Conservation (phyloP, 1,139 yeast species). For the Diutina catenulata region DNA sequence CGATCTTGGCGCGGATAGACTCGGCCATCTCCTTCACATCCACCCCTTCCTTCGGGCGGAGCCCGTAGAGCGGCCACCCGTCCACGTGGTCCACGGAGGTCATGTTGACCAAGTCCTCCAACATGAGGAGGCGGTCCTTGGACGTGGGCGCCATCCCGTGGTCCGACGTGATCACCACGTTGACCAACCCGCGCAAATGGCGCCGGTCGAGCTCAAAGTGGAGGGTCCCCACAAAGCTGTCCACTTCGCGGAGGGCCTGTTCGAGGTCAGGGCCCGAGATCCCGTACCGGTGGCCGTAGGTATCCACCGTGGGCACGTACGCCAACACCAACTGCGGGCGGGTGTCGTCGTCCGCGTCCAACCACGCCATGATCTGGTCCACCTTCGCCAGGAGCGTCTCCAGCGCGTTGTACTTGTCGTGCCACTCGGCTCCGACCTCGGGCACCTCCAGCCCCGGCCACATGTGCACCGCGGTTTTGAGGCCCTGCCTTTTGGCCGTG, state of each 20-base stretch:
- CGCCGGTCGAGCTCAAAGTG: conserved; percentile 37
- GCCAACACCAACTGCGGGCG: conserved; percentile 75
- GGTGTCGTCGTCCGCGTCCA: conserved; percentile 37
- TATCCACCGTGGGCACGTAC: conserved; percentile 74
- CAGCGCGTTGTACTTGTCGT: conserved; percentile 51
- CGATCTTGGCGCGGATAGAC: conserved; percentile 16
- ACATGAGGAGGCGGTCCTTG: conserved; percentile 45
- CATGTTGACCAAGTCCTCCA: conserved; percentile 58
- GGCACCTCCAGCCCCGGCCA: conserved; percentile 90
- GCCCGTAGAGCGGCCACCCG: conserved; percentile 87
- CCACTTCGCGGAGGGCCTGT: conserved; percentile 51
- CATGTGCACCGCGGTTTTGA: conserved; percentile 78
- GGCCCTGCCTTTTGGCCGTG: conserved; percentile 57
- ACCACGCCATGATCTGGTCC: conserved; percentile 49
- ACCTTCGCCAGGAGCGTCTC: conserved; percentile 50
- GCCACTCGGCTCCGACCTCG: conserved; percentile 27
- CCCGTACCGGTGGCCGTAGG: conserved; percentile 64
- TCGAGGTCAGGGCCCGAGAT: conserved; percentile 47
- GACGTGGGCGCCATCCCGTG: conserved; percentile 93
- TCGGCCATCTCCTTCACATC: conserved; percentile 25
- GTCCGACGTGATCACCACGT: conserved; percentile 71
- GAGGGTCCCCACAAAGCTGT: conserved; percentile 43
- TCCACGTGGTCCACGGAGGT: conserved; percentile 48
- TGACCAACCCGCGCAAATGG: conserved; percentile 52
- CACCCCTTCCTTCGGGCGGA: conserved; percentile 40